Base-by-base conservation (phyloP, 2,329 filamentous ascomycete genomes). In the Penicillium sp. region DNA sequence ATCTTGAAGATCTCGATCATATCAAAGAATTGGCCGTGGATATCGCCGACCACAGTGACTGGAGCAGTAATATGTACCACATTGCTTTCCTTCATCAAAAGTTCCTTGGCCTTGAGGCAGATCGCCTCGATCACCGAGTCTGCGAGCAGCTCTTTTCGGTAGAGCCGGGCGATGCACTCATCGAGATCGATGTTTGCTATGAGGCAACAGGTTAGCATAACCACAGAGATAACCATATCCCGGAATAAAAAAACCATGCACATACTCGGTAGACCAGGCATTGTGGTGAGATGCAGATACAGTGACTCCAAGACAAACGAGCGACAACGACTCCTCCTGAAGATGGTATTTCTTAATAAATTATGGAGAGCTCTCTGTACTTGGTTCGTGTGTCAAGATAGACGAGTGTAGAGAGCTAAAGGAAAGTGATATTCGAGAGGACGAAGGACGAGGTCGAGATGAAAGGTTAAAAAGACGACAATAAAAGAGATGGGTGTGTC, bases 41-140 rank as follows among this genome's bases (percentile, higher is more conserved):
- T 99, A 75, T 99, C 94, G 65, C 94, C 94, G 39, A 99, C 94
- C 10, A 99, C 94, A 17, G 94, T 99, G 58, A 99, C 91, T 2
- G 94, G 94, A 33, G 94, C 93, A 68, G 87, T 87, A 62, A 99
- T 96, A 76, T 99, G 94, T 60, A 99, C 94, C 62, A 99, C 94
- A 78, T 99, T 99, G 84, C 93, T 97, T 86, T 99, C 94, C 74
- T 96, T 93, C 94, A 99, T 99, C 67, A 99, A 84, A 68, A 99
- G 83, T 81, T 99, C 94, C 75, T 99, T 99, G 23, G 96, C 94
- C 77, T 99, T 99, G 76, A 94, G 93, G 81, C 94, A 99, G 86
- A 99, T 93, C 70, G 94, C 94, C 80, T 99, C 94, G 77, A 99
- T 93, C 66, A 99, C 93, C 42, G 93, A 96, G 78, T 99, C 94